Evolutionary conservation across 352 stramenopile species (phyloP).

Genomic region (Phytophthora palmivora): DNA sequence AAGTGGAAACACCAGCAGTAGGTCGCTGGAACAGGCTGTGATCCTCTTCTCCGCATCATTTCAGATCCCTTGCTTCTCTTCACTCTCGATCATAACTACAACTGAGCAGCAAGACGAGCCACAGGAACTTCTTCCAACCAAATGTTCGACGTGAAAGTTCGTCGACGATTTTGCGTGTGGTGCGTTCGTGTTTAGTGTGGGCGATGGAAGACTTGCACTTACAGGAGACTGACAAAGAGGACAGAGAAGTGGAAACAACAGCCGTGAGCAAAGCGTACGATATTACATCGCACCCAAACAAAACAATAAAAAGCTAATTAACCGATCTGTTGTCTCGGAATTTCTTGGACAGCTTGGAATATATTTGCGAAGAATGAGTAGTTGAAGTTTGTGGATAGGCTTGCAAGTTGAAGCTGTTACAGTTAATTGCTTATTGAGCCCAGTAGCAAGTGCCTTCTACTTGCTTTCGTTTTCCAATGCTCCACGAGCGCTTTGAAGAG

Average conservation of each 20-base stretch:
- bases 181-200: slow-evolving; percentile 9
- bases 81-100: slow-evolving; percentile 1
- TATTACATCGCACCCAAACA: slow-evolving; percentile 13
- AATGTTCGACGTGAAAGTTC: slow-evolving; percentile 9
- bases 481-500: slow-evolving; percentile 80
- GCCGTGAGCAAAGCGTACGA: slow-evolving; percentile 15
- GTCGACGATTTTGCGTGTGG: slow-evolving; percentile 7
- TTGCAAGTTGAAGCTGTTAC: slow-evolving; percentile 8
- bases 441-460: slow-evolving; percentile 12
- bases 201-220: not conserved
- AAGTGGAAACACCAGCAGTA: slow-evolving; percentile 93
- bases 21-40: slow-evolving; percentile 14
- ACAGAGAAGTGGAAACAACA: slow-evolving; percentile 9
- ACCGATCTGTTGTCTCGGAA: slow-evolving; percentile 6
- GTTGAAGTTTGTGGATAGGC: slow-evolving; percentile 13
- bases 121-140: slow-evolving; percentile 22
- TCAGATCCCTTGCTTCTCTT: slow-evolving; percentile 9
- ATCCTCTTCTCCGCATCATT: slow-evolving; percentile 3
- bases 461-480: slow-evolving; percentile 77
- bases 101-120: slow-evolving; percentile 11
- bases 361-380: slow-evolving; percentile 10
- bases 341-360: too few species aligned
- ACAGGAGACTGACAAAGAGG: not conserved
- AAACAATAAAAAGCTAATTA: slow-evolving; percentile 48
- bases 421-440: not conserved